Evolutionary conservation across 2,329 filamentous ascomycete species (phyloP).

Genomic region (Macroventuria anomochaeta): DNA sequence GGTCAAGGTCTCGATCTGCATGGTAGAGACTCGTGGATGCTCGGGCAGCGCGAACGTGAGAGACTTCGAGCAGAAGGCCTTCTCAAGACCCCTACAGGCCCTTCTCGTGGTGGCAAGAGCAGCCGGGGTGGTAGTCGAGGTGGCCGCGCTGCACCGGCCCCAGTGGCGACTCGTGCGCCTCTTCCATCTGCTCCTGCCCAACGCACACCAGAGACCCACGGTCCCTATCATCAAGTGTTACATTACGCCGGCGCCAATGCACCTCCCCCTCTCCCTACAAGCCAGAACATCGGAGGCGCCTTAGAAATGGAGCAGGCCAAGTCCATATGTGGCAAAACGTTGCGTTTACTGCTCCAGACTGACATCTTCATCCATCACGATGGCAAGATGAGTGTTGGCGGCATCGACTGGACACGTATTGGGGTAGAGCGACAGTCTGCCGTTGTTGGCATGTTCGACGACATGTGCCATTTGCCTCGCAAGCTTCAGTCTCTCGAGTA

Average conservation of each 20-base stretch:
- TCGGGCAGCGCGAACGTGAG: conserved; percentile 24
- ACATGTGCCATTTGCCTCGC: conserved; percentile 38
- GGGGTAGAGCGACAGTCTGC: conserved; percentile 27
- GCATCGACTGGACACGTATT: conserved; percentile 38
- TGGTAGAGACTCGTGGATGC: conserved; percentile 34
- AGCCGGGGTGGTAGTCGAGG: not conserved
- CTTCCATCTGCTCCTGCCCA: not conserved
- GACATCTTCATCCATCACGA: conserved; percentile 37
- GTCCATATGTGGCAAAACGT: conserved; percentile 28
- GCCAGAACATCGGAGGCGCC: conserved; percentile 17
- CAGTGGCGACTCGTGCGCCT: not conserved
- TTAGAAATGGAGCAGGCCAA: conserved; percentile 39
- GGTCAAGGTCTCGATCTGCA: conserved; percentile 27
- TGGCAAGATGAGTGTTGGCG: conserved; percentile 34
- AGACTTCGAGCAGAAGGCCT: conserved; percentile 22
- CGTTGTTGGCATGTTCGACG: conserved; percentile 28
- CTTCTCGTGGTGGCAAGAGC: not conserved
- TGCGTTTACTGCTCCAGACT: conserved; percentile 38
- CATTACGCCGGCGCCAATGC: not conserved
- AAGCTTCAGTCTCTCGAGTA: conserved; percentile 35
- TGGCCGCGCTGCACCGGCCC: not conserved
- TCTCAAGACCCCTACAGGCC: conserved; percentile 7
- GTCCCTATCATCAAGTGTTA: not conserved
- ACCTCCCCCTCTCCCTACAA: not conserved
- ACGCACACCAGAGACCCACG: not conserved